These are phyloP conservation scores for Sedum album DNA, from an alignment of 164 flowering plant genomes.

Conservation along the genomic window DNA sequence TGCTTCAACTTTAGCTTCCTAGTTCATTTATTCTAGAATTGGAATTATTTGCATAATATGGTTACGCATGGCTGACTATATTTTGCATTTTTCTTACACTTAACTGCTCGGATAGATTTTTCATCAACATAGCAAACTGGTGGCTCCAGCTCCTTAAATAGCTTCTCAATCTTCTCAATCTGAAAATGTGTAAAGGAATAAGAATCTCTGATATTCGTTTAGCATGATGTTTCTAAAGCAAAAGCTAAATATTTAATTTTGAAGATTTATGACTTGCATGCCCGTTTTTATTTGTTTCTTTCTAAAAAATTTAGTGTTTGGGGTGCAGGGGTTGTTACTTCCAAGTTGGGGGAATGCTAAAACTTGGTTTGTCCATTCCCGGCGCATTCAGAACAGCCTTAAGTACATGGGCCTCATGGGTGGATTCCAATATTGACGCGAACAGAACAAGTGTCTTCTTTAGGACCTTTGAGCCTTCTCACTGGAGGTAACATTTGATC, in stretches of 20 bases:
- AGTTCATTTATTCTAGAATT: neutral
- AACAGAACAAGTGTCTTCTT: constrained; percentile 42
- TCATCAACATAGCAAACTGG: neutral
- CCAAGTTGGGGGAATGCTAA: constrained; percentile 37
- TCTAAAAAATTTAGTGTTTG: neutral
- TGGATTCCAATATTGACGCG: constrained; percentile 28
- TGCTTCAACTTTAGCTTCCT: neutral
- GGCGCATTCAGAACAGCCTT: constrained; percentile 34
- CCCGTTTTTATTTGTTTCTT: neutral
- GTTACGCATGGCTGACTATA: no score
- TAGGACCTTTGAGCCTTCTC: constrained; percentile 49
- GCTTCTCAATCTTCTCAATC: neutral
- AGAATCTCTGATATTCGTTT: neutral
- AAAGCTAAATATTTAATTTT: neutral
- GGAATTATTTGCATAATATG: neutral
- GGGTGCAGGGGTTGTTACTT: constrained; percentile 52
- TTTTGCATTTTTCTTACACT: neutral
- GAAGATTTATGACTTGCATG: neutral
- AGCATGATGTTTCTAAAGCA: neutral
- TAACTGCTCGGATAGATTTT: neutral
- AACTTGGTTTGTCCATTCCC: constrained; percentile 40
- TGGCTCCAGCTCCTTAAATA: neutral
- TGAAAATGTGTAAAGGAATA: neutral
- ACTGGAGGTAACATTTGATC: constrained; percentile 37
- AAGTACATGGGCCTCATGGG: constrained; percentile 49